Percentiles rank a stretch among this genome's conserved stretches.
phyloP scores from a whole-genome alignment of 1,284 basidiomycete genomes.

The Cutaneotrichosporon sp. region DNA sequence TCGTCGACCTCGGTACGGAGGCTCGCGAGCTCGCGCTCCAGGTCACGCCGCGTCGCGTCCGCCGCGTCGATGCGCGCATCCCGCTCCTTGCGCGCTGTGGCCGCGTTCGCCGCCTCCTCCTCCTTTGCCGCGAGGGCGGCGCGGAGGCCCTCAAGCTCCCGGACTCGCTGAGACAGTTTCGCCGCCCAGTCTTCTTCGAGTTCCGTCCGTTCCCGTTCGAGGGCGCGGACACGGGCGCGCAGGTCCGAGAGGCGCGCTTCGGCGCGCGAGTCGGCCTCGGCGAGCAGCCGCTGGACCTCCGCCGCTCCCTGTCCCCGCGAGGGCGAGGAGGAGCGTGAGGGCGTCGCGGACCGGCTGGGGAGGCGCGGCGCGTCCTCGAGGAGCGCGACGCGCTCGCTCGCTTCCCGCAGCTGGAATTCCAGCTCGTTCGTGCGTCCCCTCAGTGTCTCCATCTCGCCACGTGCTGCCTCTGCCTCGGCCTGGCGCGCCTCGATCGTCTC shows the following conservation, averaged over 20 bases:
- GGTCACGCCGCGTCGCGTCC: conserved; percentile 55
- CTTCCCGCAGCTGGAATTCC: conserved; percentile 76
- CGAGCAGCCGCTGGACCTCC: conserved; percentile 70
- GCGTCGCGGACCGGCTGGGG: neutral
- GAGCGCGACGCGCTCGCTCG: conserved; percentile 63
- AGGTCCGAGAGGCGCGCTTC: conserved; percentile 69
- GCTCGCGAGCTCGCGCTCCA: conserved; percentile 53
- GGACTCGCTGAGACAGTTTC: conserved; percentile 54
- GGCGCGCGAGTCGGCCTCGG: conserved; percentile 68
- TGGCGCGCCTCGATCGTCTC: conserved; percentile 77
- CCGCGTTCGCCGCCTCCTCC: conserved; percentile 52
- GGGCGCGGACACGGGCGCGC: conserved; percentile 48
- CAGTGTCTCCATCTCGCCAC: conserved; percentile 65
- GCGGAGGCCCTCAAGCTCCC: conserved; percentile 63
- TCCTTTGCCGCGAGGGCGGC: conserved; percentile 56
- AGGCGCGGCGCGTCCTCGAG: conserved; percentile 56
- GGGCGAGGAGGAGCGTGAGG: neutral
- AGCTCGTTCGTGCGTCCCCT: conserved; percentile 74
- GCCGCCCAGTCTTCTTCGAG: conserved; percentile 78
- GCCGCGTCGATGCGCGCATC: conserved; percentile 57
- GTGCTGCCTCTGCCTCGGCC: conserved; percentile 76
- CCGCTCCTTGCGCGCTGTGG: conserved; percentile 57
- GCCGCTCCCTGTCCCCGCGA: conserved; percentile 48
- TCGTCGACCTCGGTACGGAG: conserved; percentile 50
- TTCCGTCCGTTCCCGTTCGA: conserved; percentile 46